Base-by-base conservation (phyloP, 129 eudicot genomes). In the Heracleum sosnowskyi region DNA sequence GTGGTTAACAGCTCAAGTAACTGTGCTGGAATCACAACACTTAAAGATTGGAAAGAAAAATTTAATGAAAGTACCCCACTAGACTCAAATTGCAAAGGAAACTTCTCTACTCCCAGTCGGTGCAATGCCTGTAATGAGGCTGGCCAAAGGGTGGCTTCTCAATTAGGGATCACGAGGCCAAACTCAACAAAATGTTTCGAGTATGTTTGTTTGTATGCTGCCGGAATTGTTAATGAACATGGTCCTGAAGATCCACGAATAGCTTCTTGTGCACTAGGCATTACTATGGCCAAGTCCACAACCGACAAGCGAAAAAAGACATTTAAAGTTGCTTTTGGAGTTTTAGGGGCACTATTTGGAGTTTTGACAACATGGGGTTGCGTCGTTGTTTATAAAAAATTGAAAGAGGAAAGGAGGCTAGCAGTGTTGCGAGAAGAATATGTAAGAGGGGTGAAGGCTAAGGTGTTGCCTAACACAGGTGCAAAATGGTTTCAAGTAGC, bases 111-210 rank as follows among this genome's bases (percentile, higher is more conserved):
- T 2, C 62, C 82, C 12, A 76, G 88, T 0, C 53, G 77, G 40
- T 92, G 97, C 68, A 69, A 84, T 74, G 74, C 87, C 41, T 92
- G 97, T 26, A 40, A 82, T 10, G 86, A 83, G 22, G 93, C 93
- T 5, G 88, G 90, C 0, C 68, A 80, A 85, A 84, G 49, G 62
- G 86, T 86, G 16, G 81, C 78, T 69, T 49, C 96, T 41, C 69
- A 47, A 45, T 77, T 92, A 49, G 83, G 75, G 2, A 64, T 91
- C 18, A 55, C 81, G 33, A 79, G 72, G 13, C 8, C 5, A 5
- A 87, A 92, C 79, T 83, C 90, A 2, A 86, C 93, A 17, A 84
- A 79, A 64, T 92, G 97, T 69, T 92, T 90, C n/a, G 77, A 66
- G 51, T 92, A 86, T 57, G 76, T 87, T 49, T 60, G 82, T 37